Base-by-base conservation (phyloP, 345 rosid species). In the Syzygium jambos region DNA sequence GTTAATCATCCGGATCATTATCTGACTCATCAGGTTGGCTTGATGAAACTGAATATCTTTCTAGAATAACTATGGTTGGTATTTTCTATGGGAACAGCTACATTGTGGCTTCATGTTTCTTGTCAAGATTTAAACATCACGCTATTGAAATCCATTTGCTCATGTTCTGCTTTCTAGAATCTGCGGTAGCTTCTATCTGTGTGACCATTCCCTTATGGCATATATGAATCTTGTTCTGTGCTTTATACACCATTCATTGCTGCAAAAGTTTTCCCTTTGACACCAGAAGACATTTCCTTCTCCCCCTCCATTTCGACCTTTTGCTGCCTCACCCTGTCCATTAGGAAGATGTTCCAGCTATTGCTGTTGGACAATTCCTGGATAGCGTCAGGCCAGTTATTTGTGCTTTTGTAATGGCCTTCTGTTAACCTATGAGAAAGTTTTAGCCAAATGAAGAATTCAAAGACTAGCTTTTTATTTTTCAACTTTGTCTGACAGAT, bases 1-100 rank as follows among this genome's bases (percentile, higher is more conserved):
- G 94, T 92, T 53, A 93, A 93, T 89, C 94, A 93, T 87, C 94
- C 93, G 1, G 91, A 92, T 77, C 86, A 88, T 59, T 93, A 93
- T 87, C 91, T 93, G 80, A 87, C 89, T 85, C 92, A 91, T 78
- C 94, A 93, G 93, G 94, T 93, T 87, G 29, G 88, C 49, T 73
- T 73, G 49, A 73, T 19, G 82, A 73, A 73, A 38, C 82, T 73
- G 82, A 34, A 34, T 38, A 27, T 73, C 82, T 73, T 38, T 73
- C 49, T 73, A 38, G 82, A 68, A 34, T 73, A 34, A 34, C 2
- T 73, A 73, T 73, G 49, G 82, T 73, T 5, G 34, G 38, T 73
- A 73, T 49, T 38, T 73, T 38, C 82, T 73, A 19, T 19, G 46
- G 46, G 6, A 43, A 43, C 46, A 43, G 46, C 46, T 43, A 43